phyloP scores from a whole-genome alignment of 179 eudicot species.

The Camellia oleifera region DNA sequence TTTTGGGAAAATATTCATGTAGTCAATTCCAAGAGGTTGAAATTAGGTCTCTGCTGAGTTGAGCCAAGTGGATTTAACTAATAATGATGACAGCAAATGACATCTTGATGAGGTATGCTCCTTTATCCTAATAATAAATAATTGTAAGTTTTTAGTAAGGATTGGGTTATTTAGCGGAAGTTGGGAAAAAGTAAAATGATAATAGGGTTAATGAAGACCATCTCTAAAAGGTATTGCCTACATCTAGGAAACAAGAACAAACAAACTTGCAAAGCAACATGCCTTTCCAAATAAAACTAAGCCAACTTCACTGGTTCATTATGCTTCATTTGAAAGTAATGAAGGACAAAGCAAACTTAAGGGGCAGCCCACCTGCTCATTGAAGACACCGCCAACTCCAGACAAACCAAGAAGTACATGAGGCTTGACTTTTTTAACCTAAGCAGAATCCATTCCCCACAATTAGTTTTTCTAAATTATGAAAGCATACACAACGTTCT shows the following conservation, averaged over 20 bases:
- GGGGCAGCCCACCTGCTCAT: conserved; percentile 63
- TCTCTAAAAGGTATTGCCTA: too few relatives aligned
- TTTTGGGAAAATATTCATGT: neutral
- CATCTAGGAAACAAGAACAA: too few relatives aligned
- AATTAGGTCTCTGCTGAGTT: neutral
- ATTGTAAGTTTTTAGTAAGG: neutral
- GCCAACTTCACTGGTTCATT: neutral
- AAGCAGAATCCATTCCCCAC: conserved; percentile 20
- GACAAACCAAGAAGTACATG: conserved; percentile 98
- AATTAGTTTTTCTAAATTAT: conserved; percentile 11
- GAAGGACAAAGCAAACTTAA: neutral
- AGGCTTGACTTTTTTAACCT: conserved; percentile 95
- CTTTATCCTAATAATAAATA: neutral
- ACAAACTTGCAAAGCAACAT: neutral
- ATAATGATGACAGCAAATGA: neutral
- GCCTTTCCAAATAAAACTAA: neutral
- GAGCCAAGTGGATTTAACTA: neutral
- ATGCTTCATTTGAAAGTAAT: neutral
- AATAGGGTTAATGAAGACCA: too few relatives aligned
- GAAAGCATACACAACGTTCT: conserved; percentile 2
- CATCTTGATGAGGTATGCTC: neutral
- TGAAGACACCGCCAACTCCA: conserved; percentile 95
- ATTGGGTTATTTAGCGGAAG: neutral
- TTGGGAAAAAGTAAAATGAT: too few relatives aligned
- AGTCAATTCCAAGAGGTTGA: neutral